phyloP scores from a whole-genome alignment of 208 protist species.

The Acanthamoeba lenticulata region DNA sequence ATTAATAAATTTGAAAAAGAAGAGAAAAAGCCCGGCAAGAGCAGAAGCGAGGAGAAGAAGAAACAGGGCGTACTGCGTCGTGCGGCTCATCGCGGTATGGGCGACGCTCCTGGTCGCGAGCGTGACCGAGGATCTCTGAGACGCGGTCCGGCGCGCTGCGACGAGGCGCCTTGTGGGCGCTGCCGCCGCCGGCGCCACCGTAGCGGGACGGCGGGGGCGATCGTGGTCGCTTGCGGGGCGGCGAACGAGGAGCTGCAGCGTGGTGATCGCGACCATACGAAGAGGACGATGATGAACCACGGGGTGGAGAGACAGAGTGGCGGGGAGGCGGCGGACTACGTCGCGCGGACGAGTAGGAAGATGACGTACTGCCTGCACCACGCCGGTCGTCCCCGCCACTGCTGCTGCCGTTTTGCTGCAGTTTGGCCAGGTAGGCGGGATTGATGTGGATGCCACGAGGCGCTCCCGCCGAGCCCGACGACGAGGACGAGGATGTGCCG shows the following conservation, averaged over 20 bases:
- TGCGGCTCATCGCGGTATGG: neutral
- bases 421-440: conserved; percentile 32
- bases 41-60: neutral
- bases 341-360: neutral
- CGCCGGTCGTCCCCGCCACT: too few species aligned
- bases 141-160: neutral
- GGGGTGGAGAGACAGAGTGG: neutral
- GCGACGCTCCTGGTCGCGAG: too few species aligned
- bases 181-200: too few species aligned
- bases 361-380: neutral
- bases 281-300: neutral
- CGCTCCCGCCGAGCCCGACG: neutral
- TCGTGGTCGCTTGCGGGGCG: neutral
- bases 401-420: too few species aligned
- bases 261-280: neutral
- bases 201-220: neutral
- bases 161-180: neutral
- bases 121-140: neutral
- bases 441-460: conserved; percentile 24
- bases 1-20: neutral
- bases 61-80: neutral
- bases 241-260: neutral
- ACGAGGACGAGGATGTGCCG: neutral
- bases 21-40: neutral
- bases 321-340: neutral